phyloP scores from a whole-genome alignment of 164 flowering plant genomes.

The Macadamia integrifolia region DNA sequence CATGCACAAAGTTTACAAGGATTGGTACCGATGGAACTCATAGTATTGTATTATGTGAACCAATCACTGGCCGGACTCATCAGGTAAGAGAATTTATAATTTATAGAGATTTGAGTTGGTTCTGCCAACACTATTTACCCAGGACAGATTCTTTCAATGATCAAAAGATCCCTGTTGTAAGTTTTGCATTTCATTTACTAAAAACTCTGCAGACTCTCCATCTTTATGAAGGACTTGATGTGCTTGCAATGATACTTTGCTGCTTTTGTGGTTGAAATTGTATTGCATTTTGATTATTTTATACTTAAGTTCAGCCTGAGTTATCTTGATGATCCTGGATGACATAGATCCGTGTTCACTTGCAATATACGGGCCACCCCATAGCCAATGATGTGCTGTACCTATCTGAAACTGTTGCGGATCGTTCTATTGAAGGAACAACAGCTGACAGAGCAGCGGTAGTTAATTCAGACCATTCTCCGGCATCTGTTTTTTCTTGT shows the following conservation, averaged over 20 bases:
- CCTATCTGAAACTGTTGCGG: slow-evolving; percentile 34
- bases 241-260: neutral
- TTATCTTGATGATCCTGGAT: neutral
- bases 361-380: slow-evolving; percentile 77
- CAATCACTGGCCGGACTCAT: slow-evolving; percentile 91
- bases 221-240: neutral
- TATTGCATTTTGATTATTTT: neutral
- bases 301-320: too few relatives aligned
- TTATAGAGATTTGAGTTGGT: neutral
- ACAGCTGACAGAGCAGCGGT: slow-evolving; percentile 50
- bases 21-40: slow-evolving; percentile 66
- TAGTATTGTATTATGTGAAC: slow-evolving; percentile 79
- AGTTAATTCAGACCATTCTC: slow-evolving; percentile 10
- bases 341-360: slow-evolving; percentile 79
- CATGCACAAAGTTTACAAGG: slow-evolving; percentile 81
- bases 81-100: slow-evolving; percentile 41
- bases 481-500: slow-evolving; percentile 10
- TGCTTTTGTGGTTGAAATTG: neutral
- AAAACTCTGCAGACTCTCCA: neutral
- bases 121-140: neutral
- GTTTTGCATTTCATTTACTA: neutral
- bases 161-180: neutral
- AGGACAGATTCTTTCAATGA: too few relatives aligned
- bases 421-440: slow-evolving; percentile 40
- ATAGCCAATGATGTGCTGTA: slow-evolving; percentile 89